Evolutionary conservation across 352 stramenopile genomes (phyloP).

Genomic region (Aphanomyces cochlioides): DNA sequence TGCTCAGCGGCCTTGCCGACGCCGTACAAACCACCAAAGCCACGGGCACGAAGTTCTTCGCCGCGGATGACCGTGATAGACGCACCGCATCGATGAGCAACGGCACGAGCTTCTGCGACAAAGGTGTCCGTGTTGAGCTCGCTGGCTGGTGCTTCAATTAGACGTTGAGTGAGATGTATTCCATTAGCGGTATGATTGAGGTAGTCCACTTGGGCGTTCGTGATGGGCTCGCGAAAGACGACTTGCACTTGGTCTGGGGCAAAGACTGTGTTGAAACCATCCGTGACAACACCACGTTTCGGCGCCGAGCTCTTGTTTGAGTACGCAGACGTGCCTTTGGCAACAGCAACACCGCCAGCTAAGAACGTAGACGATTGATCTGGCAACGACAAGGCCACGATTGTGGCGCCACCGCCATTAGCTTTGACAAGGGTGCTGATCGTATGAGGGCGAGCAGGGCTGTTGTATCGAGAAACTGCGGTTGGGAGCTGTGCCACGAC

Average conservation of each 20-base stretch:
- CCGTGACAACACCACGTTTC: conserved; percentile 38
- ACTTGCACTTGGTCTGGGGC: conserved; percentile 45
- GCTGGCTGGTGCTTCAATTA: conserved; percentile 89
- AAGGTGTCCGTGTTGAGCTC: conserved; percentile 88
- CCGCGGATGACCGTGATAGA: conserved; percentile 83
- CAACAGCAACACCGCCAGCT: conserved; percentile 50
- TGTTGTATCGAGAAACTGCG: conserved; percentile 66
- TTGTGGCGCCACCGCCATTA: conserved; percentile 34
- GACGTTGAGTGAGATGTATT: conserved; percentile 78
- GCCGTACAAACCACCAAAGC: conserved; percentile 90
- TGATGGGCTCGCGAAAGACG: conserved; percentile 47
- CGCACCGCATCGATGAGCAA: conserved; percentile 53
- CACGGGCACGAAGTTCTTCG: conserved; percentile 81
- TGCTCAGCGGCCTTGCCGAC: conserved; percentile 88
- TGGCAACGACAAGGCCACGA: conserved; percentile 58
- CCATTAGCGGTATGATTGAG: conserved; percentile 64
- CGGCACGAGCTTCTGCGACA: conserved; percentile 69
- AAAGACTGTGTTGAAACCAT: conserved; percentile 31
- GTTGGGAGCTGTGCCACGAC: conserved; percentile 41
- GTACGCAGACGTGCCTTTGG: conserved; percentile 46
- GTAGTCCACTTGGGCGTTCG: conserved; percentile 35
- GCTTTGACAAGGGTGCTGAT: conserved; percentile 60
- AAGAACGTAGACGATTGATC: conserved; percentile 51
- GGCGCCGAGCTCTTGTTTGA: conserved; percentile 46
- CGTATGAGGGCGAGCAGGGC: conserved; percentile 65